Evolutionary conservation across 306 rosid species (phyloP).

Genomic region (Quercus berberidifolia): DNA sequence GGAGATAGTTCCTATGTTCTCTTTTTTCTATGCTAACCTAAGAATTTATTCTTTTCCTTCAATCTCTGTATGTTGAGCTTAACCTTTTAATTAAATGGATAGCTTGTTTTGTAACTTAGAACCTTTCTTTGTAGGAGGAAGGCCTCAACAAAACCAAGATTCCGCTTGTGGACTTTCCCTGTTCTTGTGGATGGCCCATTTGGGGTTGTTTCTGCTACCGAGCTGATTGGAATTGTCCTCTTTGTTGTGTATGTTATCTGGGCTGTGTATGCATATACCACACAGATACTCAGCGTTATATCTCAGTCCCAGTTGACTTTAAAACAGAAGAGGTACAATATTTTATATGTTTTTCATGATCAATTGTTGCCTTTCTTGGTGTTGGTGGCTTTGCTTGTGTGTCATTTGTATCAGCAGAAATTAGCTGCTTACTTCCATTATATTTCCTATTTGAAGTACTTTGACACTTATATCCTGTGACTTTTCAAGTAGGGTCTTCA

Average conservation of each 20-base stretch:
- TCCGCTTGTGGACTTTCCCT: slow-evolving; percentile 83
- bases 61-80: no score
- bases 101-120: background rate
- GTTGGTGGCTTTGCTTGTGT: background rate
- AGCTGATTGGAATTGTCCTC: slow-evolving; percentile 68
- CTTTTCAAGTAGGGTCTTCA: background rate
- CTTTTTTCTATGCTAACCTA: background rate
- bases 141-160: slow-evolving; percentile 45
- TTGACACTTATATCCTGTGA: background rate
- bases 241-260: slow-evolving; percentile 55
- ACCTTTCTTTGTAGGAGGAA: slow-evolving; percentile 47
- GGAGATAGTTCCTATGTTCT: background rate
- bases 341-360: background rate
- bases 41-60: background rate
- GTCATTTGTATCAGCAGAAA: background rate
- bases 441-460: background rate
- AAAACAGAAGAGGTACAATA: slow-evolving; percentile 38
- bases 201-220: slow-evolving; percentile 86
- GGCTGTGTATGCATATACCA: slow-evolving; percentile 55
- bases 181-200: slow-evolving; percentile 80
- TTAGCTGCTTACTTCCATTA: background rate
- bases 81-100: background rate
- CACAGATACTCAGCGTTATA: slow-evolving; percentile 22
- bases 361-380: background rate
- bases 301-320: slow-evolving; percentile 17